These are phyloP conservation scores for Bruguiera parviflora DNA, from an alignment of 345 rosid species.

Conservation along the genomic window DNA sequence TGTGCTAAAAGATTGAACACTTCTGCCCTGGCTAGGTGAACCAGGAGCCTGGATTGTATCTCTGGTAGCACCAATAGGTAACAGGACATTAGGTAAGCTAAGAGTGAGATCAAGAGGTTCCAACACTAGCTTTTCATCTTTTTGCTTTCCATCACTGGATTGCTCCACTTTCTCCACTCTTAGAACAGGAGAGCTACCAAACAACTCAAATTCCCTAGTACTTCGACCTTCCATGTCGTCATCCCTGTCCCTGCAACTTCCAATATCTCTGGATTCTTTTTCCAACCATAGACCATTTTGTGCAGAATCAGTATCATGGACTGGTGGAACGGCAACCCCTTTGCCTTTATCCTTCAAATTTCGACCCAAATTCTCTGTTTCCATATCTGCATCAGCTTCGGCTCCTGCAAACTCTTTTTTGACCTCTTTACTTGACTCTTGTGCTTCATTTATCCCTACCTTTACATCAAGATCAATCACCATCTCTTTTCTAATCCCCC, in stretches of 20 bases:
- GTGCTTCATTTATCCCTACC: slow-evolving; percentile 33
- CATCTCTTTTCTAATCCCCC: slow-evolving; percentile 31
- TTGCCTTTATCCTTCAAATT: slow-evolving; percentile 63
- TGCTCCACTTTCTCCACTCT: slow-evolving; percentile 48
- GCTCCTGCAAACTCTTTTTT: slow-evolving; percentile 25
- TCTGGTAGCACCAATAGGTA: slow-evolving; percentile 60
- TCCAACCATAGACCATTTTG: slow-evolving; percentile 41
- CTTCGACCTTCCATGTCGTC: slow-evolving; percentile 76
- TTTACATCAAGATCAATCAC: slow-evolving; percentile 41
- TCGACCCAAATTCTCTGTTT: slow-evolving; percentile 29
- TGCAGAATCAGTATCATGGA: slow-evolving; percentile 27
- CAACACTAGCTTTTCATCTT: slow-evolving; percentile 56
- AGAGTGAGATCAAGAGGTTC: slow-evolving; percentile 94
- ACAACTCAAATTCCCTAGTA: slow-evolving; percentile 80
- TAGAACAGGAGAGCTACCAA: slow-evolving; percentile 68
- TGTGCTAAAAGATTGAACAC: slow-evolving; percentile 71
- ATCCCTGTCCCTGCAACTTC: slow-evolving; percentile 29
- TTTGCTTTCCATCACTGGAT: slow-evolving; percentile 40
- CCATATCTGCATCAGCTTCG: slow-evolving; percentile 22
- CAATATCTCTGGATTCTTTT: slow-evolving; percentile 35
- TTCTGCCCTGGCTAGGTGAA: slow-evolving; percentile 76
- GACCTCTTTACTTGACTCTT: slow-evolving; percentile 30
- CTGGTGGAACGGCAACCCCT: slow-evolving; percentile 45
- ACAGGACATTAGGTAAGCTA: slow-evolving; percentile 81
- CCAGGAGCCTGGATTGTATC: slow-evolving; percentile 50